Conservation (phyloP, 2,329 filamentous ascomycete species). For the Fusarium paranaense region DNA sequence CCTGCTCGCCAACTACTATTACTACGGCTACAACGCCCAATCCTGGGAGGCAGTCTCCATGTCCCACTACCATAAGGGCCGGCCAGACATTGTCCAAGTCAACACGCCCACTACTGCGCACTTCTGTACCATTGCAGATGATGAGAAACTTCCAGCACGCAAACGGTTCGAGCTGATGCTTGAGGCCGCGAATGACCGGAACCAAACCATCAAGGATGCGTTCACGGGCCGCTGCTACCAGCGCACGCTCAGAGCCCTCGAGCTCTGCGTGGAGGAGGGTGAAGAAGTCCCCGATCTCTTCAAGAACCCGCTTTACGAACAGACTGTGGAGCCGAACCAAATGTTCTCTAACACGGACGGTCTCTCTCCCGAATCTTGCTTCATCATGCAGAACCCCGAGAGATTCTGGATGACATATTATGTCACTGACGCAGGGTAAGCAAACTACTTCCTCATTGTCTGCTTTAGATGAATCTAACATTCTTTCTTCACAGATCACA, state of each 20-base stretch:
- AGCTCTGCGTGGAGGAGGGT: slow-evolving; percentile 10
- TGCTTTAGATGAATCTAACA: neutral
- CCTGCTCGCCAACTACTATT: slow-evolving; percentile 24
- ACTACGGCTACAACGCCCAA: slow-evolving; percentile 21
- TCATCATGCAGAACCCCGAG: slow-evolving; percentile 28
- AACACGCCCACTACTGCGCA: slow-evolving; percentile 11
- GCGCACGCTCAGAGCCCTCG: slow-evolving; percentile 19
- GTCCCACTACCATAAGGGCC: slow-evolving; percentile 31
- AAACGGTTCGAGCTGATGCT: slow-evolving; percentile 15
- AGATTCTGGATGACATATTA: slow-evolving; percentile 31
- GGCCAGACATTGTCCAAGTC: slow-evolving; percentile 26
- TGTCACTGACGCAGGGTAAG: slow-evolving; percentile 24
- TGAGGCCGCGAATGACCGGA: slow-evolving; percentile 17
- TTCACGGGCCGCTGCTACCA: slow-evolving; percentile 23
- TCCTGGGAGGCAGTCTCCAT: slow-evolving; percentile 29
- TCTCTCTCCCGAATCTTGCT: slow-evolving; percentile 28
- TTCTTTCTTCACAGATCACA: slow-evolving; percentile 4
- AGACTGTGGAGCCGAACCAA: slow-evolving; percentile 22
- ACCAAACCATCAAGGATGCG: slow-evolving; percentile 25
- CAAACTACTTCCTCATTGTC: neutral
- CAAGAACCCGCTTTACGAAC: slow-evolving; percentile 18
- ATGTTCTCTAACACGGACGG: slow-evolving; percentile 28
- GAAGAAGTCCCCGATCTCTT: slow-evolving; percentile 18
- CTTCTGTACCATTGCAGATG: slow-evolving; percentile 23
- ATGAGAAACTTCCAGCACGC: slow-evolving; percentile 2